Percentiles rank a stretch among this genome's conserved stretches.
Conservation (phyloP, 495 filamentous ascomycete species). For the Peziza echinospora region DNA sequence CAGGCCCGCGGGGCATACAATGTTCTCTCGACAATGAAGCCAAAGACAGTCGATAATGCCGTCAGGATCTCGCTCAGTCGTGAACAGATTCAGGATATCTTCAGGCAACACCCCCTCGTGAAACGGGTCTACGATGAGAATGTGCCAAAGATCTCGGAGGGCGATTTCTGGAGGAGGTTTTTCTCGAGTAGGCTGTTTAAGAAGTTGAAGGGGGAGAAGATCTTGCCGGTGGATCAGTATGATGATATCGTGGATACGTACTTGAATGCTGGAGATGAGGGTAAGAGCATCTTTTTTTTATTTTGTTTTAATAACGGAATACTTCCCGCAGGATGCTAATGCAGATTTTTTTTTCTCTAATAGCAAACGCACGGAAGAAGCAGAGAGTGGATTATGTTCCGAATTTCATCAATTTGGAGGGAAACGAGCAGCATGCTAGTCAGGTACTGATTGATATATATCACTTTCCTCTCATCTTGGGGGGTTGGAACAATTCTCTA, state of each 20-base stretch:
- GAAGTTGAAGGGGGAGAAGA: constrained; percentile 71
- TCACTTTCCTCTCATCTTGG: constrained; percentile 21
- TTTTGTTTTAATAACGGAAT: no score
- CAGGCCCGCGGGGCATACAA: constrained; percentile 80
- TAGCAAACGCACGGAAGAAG: constrained; percentile 14
- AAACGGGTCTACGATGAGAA: constrained; percentile 81
- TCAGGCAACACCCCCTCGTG: constrained; percentile 78
- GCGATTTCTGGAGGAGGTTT: constrained; percentile 78
- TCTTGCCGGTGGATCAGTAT: constrained; percentile 46
- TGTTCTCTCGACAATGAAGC: constrained; percentile 74
- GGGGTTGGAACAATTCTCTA: constrained; percentile 75
- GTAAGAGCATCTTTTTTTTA: not conserved
- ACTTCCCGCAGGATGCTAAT: no score
- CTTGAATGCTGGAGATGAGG: constrained; percentile 43
- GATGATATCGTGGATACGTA: constrained; percentile 72
- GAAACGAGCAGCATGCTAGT: constrained; percentile 77
- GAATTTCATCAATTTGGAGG: constrained; percentile 74
- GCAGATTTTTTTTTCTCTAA: no score
- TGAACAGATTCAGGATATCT: constrained; percentile 83
- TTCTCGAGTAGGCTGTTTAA: constrained; percentile 78
- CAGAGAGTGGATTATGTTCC: constrained; percentile 37
- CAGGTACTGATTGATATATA: constrained; percentile 19
- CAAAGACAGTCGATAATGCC: constrained; percentile 51
- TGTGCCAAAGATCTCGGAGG: constrained; percentile 60
- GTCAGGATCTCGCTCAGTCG: constrained; percentile 65